Percentiles rank a stretch among this genome's conserved stretches.
phyloP scores from a whole-genome alignment of 2,329 filamentous ascomycete species.

The Fusarium pilosicola region DNA sequence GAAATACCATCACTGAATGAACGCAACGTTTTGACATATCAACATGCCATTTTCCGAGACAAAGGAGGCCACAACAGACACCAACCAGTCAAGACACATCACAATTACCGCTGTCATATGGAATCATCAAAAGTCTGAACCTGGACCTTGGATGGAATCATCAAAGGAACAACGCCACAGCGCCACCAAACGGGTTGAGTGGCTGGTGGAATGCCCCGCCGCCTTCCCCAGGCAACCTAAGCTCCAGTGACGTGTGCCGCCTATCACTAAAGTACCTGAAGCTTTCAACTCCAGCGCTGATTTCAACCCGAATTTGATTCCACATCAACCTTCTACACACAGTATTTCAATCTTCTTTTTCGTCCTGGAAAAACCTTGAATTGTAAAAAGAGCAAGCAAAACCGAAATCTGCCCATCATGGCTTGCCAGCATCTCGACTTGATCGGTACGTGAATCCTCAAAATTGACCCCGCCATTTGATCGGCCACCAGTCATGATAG shows the following conservation, averaged over 20 bases:
- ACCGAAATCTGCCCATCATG: constrained; percentile 13
- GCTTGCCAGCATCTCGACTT: constrained; percentile 43
- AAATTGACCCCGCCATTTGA: constrained; percentile 40
- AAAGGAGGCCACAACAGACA: neutral
- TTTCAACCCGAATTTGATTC: constrained; percentile 14
- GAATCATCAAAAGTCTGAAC: neutral
- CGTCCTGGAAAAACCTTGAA: neutral
- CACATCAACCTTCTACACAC: constrained; percentile 5
- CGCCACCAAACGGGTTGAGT: neutral
- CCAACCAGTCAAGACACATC: fast-evolving
- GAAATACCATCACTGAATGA: fast-evolving
- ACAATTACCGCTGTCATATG: neutral
- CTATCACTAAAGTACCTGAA: constrained; percentile 9
- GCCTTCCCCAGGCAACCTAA: constrained; percentile 22
- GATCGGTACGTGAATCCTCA: constrained; percentile 38
- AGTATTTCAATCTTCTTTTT: neutral
- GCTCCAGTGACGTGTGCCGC: constrained; percentile 35
- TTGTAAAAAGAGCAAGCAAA: neutral
- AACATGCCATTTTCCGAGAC: fast-evolving
- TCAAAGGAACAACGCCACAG: neutral
- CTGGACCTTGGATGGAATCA: neutral
- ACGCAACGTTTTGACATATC: too few relatives aligned
- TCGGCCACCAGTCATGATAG: constrained; percentile 9
- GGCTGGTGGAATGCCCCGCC: constrained; percentile 19
- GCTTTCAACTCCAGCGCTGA: constrained; percentile 13